Base-by-base conservation (phyloP, 345 rosid species). In the Acer yangbiense region DNA sequence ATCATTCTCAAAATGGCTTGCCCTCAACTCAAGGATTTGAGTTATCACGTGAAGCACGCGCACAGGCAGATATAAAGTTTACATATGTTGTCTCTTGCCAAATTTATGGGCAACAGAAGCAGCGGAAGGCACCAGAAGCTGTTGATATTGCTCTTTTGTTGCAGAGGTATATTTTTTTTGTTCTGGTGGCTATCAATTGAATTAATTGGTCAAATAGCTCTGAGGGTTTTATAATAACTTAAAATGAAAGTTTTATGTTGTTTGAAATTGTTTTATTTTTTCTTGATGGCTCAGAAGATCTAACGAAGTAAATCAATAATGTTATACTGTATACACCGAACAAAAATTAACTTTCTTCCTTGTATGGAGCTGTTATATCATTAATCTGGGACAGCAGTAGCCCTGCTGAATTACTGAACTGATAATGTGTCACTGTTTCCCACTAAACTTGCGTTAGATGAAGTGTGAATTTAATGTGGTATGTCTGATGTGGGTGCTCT, bases 81-180 rank as follows among this genome's bases (percentile, higher is more conserved):
- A 96, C 99, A 10, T 96, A 96, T 83, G 99, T 96, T 72, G 91
- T 96, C 65, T 96, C 99, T 17, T 96, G 99, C 87, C 97, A 96
- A 85, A 96, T 96, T 78, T 96, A 96, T 88, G 98, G 99, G 78
- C 97, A 89, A 77, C 99, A 96, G 76, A 96, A 96, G 83, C 97
- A 94, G 83, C 86, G 83, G 75, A 96, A 96, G 84, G 83, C 84
- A 69, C 86, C 88, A 39, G 99, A 96, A 85, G 99, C 99, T 81
- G 87, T 92, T 82, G 99, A 96, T 88, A 94, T 96, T 81, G 89
- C 93, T 74, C 97, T 92, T 84, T 81, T 96, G 77, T 79, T 96
- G 84, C 97, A 92, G 83, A 91, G 98, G 98, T 92, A 75, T 32
- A 32, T 35, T 35, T 1, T 65, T 66, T 65, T 11, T n/a, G 21